Evolutionary conservation across 2,329 filamentous ascomycete species (phyloP).

Genomic region (Nothophoma quercina): DNA sequence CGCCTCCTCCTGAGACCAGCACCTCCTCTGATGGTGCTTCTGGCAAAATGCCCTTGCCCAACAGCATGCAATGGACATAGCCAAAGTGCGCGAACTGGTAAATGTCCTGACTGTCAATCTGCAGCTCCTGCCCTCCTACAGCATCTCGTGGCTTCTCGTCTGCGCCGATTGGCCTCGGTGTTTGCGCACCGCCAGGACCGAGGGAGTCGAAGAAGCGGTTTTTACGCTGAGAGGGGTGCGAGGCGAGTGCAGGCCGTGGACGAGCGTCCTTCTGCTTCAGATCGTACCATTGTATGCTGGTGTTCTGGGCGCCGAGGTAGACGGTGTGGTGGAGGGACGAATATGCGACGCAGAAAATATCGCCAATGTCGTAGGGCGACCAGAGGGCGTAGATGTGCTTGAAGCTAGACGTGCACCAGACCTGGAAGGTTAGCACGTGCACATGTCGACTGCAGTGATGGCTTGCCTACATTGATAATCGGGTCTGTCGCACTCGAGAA

Average conservation of each 20-base stretch:
- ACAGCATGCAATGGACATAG: constrained; percentile 95
- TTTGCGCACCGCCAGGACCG: constrained; percentile 81
- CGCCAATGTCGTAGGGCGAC: constrained; percentile 90
- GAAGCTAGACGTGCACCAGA: constrained; percentile 83
- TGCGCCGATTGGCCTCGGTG: constrained; percentile 72
- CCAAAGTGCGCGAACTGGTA: constrained; percentile 92
- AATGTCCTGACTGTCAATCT: constrained; percentile 82
- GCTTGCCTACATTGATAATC: constrained; percentile 74
- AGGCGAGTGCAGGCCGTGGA: constrained; percentile 68
- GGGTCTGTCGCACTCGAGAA: constrained; percentile 95
- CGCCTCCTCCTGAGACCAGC: constrained; percentile 88
- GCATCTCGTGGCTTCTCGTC: constrained; percentile 57
- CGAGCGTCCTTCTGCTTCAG: constrained; percentile 69
- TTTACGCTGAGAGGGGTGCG: constrained; percentile 77
- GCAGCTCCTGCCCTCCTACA: constrained; percentile 71
- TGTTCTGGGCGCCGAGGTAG: constrained; percentile 93
- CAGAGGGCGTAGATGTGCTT: constrained; percentile 86
- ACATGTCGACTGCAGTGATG: neutral
- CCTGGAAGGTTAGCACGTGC: constrained; percentile 45
- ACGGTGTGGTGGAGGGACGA: constrained; percentile 79
- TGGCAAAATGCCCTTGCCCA: constrained; percentile 76
- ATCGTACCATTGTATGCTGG: constrained; percentile 91
- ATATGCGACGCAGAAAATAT: constrained; percentile 94
- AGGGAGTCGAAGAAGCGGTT: constrained; percentile 94
- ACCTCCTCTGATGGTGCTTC: constrained; percentile 77